Base-by-base conservation (phyloP, 2,329 filamentous ascomycete species). In the Cryphonectria radicalis region DNA sequence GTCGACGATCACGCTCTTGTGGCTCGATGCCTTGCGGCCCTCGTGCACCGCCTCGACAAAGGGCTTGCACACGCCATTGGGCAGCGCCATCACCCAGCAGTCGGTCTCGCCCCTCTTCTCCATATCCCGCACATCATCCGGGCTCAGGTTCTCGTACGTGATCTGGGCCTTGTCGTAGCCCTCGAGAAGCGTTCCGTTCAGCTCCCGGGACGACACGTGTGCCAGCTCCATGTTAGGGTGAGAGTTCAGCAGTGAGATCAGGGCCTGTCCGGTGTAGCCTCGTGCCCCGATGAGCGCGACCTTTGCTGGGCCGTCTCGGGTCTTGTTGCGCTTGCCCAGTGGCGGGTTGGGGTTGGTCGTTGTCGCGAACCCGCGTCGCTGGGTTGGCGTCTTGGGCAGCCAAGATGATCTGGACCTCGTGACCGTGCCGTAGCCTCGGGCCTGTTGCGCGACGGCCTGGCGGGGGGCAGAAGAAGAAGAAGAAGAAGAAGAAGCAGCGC, bases 61-160 rank as follows among this genome's bases (percentile, higher is more conserved):
- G 0, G 96, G 95, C 83, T 94, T 93, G 89, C 94, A 98, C 66
- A 97, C 94, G 73, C 93, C 93, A 78, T 98, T 99, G 62, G 95
- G 96, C 42, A 98, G 89, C 50, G 96, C 96, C 93, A 98, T 96
- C 62, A 98, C 93, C 95, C 95, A 98, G 83, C 93, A 96, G 84
- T 98, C 95, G 66, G 98, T 91, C 77, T 95, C 89, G 67, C 93
- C 92, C 43, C 91, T 90, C 79, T 92, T 91, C 74, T 96, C 93
- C 89, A 98, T 93, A 71, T 90, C 88, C 74, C 90, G 90, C 17
- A 97, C 91, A 76, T 98, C 95, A 75, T 98, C 95, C 8, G 94
- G 89, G 70, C 89, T 91, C 62, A 98, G 86, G 80, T 94, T 97
- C 82, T 97, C 94, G 82, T 99, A 99, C 74, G 90, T 93, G 76